Percentiles rank a stretch among this genome's conserved stretches.
These are phyloP conservation scores for Aegilops bicornis DNA, from an alignment of 176 grass and related monocot genomes.

Conservation along the genomic window DNA sequence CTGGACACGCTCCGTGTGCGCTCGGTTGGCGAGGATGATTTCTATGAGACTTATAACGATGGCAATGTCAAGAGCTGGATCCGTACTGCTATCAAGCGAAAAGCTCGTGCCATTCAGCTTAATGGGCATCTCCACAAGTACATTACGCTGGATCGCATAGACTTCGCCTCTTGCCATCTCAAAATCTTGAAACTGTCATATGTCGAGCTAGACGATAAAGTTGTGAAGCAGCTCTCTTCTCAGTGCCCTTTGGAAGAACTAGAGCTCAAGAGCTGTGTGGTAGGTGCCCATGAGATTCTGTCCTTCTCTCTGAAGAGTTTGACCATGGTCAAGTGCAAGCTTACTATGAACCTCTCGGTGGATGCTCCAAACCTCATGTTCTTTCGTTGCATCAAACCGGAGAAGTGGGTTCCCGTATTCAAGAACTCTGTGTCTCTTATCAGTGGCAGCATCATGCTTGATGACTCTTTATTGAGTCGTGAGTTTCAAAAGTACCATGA, in stretches of 20 bases:
- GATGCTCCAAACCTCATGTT: conserved; percentile 8
- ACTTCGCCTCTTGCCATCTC: neutral
- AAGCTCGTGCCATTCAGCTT: conserved; percentile 6
- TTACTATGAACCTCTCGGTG: conserved; percentile 11
- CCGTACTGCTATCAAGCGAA: neutral
- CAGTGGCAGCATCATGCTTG: neutral
- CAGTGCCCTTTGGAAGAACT: conserved; percentile 18
- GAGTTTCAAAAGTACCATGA: neutral
- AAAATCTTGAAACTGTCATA: conserved; percentile 11
- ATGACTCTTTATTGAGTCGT: neutral
- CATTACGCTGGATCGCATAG: neutral
- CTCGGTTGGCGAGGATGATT: neutral
- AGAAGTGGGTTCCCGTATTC: conserved; percentile 9
- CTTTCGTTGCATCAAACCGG: neutral
- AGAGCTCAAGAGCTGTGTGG: neutral
- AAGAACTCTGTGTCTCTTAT: neutral
- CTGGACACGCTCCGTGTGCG: neutral
- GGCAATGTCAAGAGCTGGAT: neutral
- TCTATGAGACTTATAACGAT: neutral
- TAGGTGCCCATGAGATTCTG: neutral
- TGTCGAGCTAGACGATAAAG: neutral
- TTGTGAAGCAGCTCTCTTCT: conserved; percentile 1
- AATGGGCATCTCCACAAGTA: neutral
- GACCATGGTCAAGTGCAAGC: conserved; percentile 7
- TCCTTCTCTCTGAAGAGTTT: conserved; percentile 6